phyloP scores from a whole-genome alignment of 768 basidiomycete species.

The Hypholoma sublateritium region DNA sequence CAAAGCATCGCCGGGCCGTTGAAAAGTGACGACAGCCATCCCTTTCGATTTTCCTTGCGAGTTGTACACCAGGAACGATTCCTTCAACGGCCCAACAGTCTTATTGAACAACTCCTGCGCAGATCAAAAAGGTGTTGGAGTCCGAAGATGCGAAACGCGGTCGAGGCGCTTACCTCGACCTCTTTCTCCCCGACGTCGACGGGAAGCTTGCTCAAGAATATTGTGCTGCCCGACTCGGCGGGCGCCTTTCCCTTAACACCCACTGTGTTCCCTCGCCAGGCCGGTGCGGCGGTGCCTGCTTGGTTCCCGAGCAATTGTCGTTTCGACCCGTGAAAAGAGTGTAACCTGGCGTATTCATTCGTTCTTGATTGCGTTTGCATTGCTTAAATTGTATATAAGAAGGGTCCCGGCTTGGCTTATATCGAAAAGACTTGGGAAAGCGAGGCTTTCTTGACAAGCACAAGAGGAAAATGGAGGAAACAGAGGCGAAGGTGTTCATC shows the following conservation, averaged over 20 bases:
- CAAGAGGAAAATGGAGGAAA: no score
- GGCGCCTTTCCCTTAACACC: constrained; percentile 28
- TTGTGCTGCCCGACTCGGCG: constrained; percentile 56
- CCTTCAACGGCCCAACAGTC: constrained; percentile 73
- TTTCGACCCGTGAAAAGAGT: constrained; percentile 54
- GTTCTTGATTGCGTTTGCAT: constrained; percentile 7
- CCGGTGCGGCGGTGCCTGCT: constrained; percentile 55
- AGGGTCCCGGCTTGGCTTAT: no score
- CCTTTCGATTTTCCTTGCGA: constrained; percentile 75
- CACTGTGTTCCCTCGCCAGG: constrained; percentile 48
- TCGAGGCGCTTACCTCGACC: constrained; percentile 50
- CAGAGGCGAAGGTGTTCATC: no score
- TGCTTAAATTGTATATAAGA: background rate
- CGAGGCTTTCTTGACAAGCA: no score
- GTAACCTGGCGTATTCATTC: constrained; percentile 31
- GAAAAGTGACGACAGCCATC: constrained; percentile 75
- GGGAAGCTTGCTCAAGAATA: constrained; percentile 65
- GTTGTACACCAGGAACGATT: constrained; percentile 73
- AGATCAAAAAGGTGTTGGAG: background rate
- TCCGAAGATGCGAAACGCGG: background rate
- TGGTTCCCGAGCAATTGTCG: constrained; percentile 56
- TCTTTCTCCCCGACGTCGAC: constrained; percentile 69
- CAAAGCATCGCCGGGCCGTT: constrained; percentile 60
- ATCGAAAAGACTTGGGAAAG: no score
- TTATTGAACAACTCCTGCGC: constrained; percentile 71